These are phyloP conservation scores for Boletus patriciae DNA, from an alignment of 768 basidiomycete species.

Conservation along the genomic window DNA sequence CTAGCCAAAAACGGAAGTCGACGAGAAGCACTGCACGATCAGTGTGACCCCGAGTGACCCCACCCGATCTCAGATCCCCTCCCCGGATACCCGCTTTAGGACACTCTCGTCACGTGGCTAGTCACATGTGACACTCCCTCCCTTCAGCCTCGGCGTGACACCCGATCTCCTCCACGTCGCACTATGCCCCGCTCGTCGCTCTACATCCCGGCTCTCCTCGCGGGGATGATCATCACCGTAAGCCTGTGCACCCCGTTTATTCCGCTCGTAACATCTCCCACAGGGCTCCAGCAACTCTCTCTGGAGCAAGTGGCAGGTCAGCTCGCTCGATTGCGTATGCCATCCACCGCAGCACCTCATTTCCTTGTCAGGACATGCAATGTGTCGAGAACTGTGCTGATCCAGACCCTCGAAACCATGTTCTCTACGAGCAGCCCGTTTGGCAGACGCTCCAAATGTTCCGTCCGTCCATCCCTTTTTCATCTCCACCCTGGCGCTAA, in stretches of 20 bases:
- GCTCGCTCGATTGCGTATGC: constrained; percentile 8
- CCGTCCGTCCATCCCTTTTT: constrained; percentile 48
- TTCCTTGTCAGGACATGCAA: constrained; percentile 79
- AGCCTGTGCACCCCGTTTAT: constrained; percentile 5
- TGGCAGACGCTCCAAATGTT: constrained; percentile 94
- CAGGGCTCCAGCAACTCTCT: constrained; percentile 81
- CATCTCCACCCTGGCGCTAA: constrained; percentile 25
- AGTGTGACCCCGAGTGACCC: constrained; percentile 24
- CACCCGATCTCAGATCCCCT: constrained; percentile 29
- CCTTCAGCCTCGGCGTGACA: constrained; percentile 7
- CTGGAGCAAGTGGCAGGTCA: constrained; percentile 81
- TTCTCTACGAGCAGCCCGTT: constrained; percentile 92
- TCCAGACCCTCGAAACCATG: constrained; percentile 55
- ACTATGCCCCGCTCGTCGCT: constrained; percentile 61
- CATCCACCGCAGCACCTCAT: background rate
- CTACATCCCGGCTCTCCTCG: constrained; percentile 78
- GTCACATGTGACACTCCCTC: constrained; percentile 21
- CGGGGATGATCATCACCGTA: constrained; percentile 91
- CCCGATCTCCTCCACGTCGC: background rate
- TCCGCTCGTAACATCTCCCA: constrained; percentile 2
- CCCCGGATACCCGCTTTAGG: constrained; percentile 2
- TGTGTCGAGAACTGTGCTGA: constrained; percentile 91
- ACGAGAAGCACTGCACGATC: constrained; percentile 34
- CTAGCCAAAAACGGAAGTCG: constrained; percentile 27
- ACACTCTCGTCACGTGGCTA: constrained; percentile 14